phyloP scores from a whole-genome alignment of 2,329 filamentous ascomycete genomes.

The Cryphonectria radicalis region DNA sequence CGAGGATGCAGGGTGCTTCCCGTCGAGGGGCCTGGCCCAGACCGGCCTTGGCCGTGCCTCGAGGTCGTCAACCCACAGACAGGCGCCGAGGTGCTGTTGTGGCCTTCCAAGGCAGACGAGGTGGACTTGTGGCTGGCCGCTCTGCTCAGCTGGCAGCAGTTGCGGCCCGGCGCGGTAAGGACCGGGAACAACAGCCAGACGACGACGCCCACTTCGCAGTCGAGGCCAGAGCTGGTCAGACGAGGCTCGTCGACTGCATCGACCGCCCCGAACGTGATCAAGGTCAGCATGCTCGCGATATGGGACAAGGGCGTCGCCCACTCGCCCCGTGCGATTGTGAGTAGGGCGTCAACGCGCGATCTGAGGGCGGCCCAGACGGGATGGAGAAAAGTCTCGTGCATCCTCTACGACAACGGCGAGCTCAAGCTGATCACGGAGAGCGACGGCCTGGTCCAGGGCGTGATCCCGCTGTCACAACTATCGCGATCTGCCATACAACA shows the following conservation, averaged over 20 bases:
- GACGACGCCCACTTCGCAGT: conserved; percentile 27
- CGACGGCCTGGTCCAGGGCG: conserved; percentile 77
- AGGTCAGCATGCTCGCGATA: conserved; percentile 86
- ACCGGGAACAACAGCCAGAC: conserved; percentile 32
- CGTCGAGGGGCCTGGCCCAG: conserved; percentile 53
- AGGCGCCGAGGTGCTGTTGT: conserved; percentile 65
- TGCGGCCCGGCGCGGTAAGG: conserved; percentile 63
- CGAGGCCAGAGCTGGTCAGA: conserved; percentile 48
- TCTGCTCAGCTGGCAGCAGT: conserved; percentile 79
- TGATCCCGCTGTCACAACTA: conserved; percentile 86
- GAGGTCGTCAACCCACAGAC: conserved; percentile 59
- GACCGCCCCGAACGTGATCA: conserved; percentile 68
- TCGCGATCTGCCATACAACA: conserved; percentile 90
- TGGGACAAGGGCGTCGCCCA: conserved; percentile 78
- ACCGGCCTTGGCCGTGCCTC: conserved; percentile 54
- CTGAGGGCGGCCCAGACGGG: conserved; percentile 58
- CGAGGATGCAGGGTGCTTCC: conserved; percentile 72
- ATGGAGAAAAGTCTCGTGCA: conserved; percentile 91
- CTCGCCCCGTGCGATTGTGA: conserved; percentile 60
- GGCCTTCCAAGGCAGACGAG: conserved; percentile 67
- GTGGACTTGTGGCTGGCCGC: conserved; percentile 82
- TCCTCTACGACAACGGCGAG: conserved; percentile 91
- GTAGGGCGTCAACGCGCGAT: conserved; percentile 61
- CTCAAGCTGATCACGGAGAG: conserved; percentile 89
- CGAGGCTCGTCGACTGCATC: conserved; percentile 45